Percentiles rank a stretch among this genome's conserved stretches.
phyloP scores from a whole-genome alignment of 768 basidiomycete genomes.

The Coprinopsis cinerea region DNA sequence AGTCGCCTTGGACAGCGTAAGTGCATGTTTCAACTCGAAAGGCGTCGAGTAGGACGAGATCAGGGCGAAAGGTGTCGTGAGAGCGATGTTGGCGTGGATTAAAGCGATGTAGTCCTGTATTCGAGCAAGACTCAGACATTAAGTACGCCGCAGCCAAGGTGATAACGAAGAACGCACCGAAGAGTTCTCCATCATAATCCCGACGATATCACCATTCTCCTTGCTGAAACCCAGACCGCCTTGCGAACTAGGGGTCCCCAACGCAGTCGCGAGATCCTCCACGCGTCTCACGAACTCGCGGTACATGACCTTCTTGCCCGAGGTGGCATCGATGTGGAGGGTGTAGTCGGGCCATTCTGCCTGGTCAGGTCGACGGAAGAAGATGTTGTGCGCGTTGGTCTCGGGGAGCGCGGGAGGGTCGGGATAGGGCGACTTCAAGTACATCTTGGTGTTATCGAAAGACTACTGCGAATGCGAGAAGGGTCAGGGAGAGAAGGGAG shows the following conservation, averaged over 20 bases:
- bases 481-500: neutral
- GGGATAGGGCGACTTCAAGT: slow-evolving; percentile 52
- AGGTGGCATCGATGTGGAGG: slow-evolving; percentile 49
- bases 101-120: slow-evolving; percentile 30
- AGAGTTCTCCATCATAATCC: slow-evolving; percentile 66
- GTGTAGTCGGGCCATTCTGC: slow-evolving; percentile 50
- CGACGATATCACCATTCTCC: slow-evolving; percentile 52
- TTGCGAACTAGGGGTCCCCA: slow-evolving; percentile 36
- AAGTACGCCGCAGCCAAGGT: neutral
- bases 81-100: slow-evolving; percentile 25
- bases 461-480: neutral
- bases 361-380: slow-evolving; percentile 52
- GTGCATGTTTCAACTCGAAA: slow-evolving; percentile 32
- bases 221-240: slow-evolving; percentile 53
- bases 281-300: slow-evolving; percentile 47
- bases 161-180: slow-evolving; percentile 36
- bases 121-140: slow-evolving; percentile 5
- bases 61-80: slow-evolving; percentile 27
- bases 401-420: slow-evolving; percentile 43
- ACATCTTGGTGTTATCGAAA: slow-evolving; percentile 33
- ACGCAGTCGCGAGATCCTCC: slow-evolving; percentile 49
- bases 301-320: slow-evolving; percentile 39
- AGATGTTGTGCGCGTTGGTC: slow-evolving; percentile 47
- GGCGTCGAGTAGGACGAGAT: slow-evolving; percentile 33
- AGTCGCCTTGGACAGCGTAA: slow-evolving; percentile 27